Conservation (phyloP, 768 basidiomycete species). For the Hericium rajendrae region DNA sequence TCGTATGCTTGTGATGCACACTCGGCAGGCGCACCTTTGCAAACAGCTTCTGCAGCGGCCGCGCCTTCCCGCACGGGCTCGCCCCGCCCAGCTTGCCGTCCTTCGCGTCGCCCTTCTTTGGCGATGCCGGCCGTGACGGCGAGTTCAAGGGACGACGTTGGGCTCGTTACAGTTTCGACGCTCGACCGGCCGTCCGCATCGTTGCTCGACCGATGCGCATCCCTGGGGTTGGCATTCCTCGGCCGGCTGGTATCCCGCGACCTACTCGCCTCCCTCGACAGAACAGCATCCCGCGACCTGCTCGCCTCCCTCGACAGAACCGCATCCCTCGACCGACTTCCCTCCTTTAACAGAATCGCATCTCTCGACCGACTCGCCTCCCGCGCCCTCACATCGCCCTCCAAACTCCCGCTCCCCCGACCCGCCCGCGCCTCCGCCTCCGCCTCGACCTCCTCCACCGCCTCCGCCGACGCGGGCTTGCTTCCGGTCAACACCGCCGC, state of each 20-base stretch:
- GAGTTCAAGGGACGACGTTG: neutral
- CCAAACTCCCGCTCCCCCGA: neutral
- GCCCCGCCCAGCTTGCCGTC: neutral
- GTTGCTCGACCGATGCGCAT: no score
- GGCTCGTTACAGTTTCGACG: neutral
- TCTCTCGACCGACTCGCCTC: no score
- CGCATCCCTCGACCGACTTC: no score
- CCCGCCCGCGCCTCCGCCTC: neutral
- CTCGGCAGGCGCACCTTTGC: neutral
- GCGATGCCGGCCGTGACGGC: neutral
- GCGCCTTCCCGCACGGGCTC: neutral
- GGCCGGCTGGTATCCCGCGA: no score
- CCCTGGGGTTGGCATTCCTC: no score
- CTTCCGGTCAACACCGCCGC: constrained; percentile 2
- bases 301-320: no score
- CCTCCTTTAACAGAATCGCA: no score
- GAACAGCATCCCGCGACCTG: no score
- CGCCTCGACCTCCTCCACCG: no score
- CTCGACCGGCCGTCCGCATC: no score
- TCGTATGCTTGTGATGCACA: neutral
- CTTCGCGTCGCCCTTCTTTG: neutral
- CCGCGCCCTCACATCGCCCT: no score
- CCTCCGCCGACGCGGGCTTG: neutral
- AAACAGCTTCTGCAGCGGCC: neutral
- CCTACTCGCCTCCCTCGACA: no score